phyloP scores from a whole-genome alignment of 805 yeast species.

The Komagataella ulmi region DNA sequence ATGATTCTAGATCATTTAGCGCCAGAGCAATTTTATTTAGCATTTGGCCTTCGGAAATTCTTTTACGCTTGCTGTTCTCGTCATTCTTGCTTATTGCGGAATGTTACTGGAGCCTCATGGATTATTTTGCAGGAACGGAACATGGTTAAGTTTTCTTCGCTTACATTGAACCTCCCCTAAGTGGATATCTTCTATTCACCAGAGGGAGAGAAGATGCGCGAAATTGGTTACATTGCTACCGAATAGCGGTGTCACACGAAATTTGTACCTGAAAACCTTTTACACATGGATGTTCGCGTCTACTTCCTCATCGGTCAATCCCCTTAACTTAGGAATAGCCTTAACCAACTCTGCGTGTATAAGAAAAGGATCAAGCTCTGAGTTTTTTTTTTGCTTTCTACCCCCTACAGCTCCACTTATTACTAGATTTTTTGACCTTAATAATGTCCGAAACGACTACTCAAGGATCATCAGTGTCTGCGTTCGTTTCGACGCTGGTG shows the following conservation, averaged over 20 bases:
- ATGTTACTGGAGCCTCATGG: background rate
- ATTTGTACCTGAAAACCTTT: background rate
- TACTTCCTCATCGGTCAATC: background rate
- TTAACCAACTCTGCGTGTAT: background rate
- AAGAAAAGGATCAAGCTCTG: background rate
- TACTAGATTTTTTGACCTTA: background rate
- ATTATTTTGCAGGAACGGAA: background rate
- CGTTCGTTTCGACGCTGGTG: conserved; percentile 33
- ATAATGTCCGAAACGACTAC: conserved; percentile 4
- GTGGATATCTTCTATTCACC: background rate
- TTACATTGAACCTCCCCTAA: background rate
- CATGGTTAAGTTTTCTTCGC: background rate
- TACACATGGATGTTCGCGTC: background rate
- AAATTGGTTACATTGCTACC: background rate
- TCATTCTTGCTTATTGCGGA: background rate
- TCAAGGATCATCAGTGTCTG: conserved; percentile 26
- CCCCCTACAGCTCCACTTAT: background rate
- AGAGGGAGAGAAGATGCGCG: background rate
- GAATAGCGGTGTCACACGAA: background rate
- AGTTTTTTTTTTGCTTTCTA: no score
- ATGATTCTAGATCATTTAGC: background rate
- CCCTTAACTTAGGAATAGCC: no score
- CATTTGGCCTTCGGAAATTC: background rate
- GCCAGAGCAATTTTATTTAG: background rate
- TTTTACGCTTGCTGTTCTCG: background rate